phyloP scores from a whole-genome alignment of 2,329 filamentous ascomycete species.

The Eurotiales sp. region DNA sequence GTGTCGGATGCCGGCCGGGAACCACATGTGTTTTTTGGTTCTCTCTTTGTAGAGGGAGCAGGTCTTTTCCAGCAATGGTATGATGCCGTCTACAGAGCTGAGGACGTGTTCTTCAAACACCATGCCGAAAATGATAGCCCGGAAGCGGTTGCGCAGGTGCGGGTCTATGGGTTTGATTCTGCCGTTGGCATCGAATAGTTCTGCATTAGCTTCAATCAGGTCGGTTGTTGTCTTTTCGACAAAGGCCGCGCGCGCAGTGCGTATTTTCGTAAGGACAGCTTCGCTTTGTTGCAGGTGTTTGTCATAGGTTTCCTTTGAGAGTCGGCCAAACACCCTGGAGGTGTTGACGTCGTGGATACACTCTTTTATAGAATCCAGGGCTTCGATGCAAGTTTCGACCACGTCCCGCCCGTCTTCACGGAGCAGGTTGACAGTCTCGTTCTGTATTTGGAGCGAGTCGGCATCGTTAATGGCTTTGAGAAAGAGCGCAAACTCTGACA shows the following conservation, averaged over 20 bases:
- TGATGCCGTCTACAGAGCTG: constrained; percentile 24
- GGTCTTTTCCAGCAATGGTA: constrained; percentile 37
- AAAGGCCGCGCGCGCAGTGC: constrained; percentile 21
- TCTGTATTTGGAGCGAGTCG: constrained; percentile 30
- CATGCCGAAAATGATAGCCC: constrained; percentile 46
- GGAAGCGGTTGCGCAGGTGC: constrained; percentile 26
- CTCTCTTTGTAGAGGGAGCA: constrained; percentile 34
- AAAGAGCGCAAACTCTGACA: constrained; percentile 31
- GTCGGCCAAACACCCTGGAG: constrained; percentile 25
- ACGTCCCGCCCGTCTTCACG: constrained; percentile 24
- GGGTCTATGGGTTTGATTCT: constrained; percentile 28
- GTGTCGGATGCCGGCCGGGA: constrained; percentile 40
- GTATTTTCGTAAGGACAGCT: constrained; percentile 24
- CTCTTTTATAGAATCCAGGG: constrained; percentile 20
- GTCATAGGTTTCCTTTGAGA: constrained; percentile 20
- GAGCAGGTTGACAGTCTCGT: constrained; percentile 32
- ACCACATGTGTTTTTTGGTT: constrained; percentile 39
- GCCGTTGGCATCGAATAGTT: constrained; percentile 42
- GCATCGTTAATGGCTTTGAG: constrained; percentile 38
- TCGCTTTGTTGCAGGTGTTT: constrained; percentile 21
- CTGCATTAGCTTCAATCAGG: constrained; percentile 37
- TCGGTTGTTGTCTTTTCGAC: constrained; percentile 37
- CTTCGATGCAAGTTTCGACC: constrained; percentile 26
- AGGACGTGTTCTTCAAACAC: constrained; percentile 46
- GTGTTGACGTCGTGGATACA: constrained; percentile 28